Base-by-base conservation (phyloP, 1,284 basidiomycete genomes). In the Apiotrichum gamsii region DNA sequence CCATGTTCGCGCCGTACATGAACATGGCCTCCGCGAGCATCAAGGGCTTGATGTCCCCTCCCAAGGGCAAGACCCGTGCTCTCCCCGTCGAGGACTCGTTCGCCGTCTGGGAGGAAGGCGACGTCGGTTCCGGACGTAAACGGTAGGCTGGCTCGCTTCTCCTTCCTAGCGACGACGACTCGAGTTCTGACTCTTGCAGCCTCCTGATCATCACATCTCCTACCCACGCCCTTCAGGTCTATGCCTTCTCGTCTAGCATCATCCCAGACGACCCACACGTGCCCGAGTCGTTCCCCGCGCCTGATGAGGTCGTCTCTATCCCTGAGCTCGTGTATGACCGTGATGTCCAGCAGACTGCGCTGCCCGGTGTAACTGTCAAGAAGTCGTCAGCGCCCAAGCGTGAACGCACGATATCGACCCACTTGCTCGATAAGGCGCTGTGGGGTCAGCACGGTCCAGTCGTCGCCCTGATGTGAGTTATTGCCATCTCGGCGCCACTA, bases 231-330 rank as follows among this genome's bases (percentile, higher is more conserved):
- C 43, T 69, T 3, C 69, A 67, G 45, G 57, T 67, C 25, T 69
- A 61, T 43, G 38, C 56, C 1, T 43, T 57, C n/a, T 32, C 36
- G 9, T 35, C 43, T 6, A 49, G 54, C 31, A 28, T 24, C 29
- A 58, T 64, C 5, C 63, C 65, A 0, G 59, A 59, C 34, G 64
- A 66, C 45, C 52, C 57, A 3, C 64, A 66, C 38, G 58, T 61
- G 3, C 44, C 44, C 13, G 65, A 68, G 45, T 35, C 44, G 3
- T 60, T 61, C 43, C 54, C 56, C 0, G 43, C 65, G 3, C 69
- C 69, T 0, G 58, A 61, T 30, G 64, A 69, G 47, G 51, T 64
- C 10, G 58, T 61, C 28, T 60, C 57, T 6, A 35, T 69, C 3
- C 50, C 58, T 2, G 28, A 18, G 5, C 56, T 70, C 30, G 41